phyloP scores from a whole-genome alignment of 2,329 filamentous ascomycete species.

The Pseudogymnoascus sp. region DNA sequence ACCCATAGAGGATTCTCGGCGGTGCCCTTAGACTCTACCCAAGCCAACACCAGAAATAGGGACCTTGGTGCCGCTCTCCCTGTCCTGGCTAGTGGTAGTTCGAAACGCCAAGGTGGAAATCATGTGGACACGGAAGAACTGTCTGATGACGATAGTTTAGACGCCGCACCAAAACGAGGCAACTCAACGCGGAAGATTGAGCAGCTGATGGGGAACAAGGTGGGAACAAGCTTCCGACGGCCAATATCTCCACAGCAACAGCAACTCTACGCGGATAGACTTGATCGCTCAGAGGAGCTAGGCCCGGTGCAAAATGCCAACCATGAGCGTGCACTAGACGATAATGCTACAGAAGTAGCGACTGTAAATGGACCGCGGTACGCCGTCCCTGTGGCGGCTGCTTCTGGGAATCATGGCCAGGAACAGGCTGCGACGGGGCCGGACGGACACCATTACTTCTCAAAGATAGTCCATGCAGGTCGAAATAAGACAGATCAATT shows the following conservation, averaged over 20 bases:
- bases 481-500: conserved; percentile 18
- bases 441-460: conserved; percentile 22
- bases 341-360: conserved; percentile 11
- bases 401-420: conserved; percentile 15
- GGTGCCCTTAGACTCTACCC: not conserved
- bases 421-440: conserved; percentile 14
- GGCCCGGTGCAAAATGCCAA: not conserved
- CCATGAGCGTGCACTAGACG: not conserved
- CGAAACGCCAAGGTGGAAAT: not conserved
- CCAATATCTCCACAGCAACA: not conserved
- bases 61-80: not conserved
- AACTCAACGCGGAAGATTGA: conserved; percentile 22
- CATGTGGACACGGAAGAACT: not conserved
- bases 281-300: not conserved
- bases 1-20: not conserved
- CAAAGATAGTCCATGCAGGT: conserved; percentile 22
- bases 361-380: conserved; percentile 20
- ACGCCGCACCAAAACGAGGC: conserved; percentile 20
- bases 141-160: conserved; percentile 12
- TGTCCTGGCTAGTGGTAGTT: not conserved
- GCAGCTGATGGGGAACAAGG: conserved; percentile 19
- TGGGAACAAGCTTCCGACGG: not conserved
- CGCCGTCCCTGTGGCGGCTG: conserved; percentile 14
- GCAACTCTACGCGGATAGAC: not conserved
- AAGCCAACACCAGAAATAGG: not conserved